A percentile compares a stretch with the other conserved stretches of the same genome.
Conservation (phyloP, 1,284 basidiomycete genomes). For the Tetrapyrgos nigripes region DNA sequence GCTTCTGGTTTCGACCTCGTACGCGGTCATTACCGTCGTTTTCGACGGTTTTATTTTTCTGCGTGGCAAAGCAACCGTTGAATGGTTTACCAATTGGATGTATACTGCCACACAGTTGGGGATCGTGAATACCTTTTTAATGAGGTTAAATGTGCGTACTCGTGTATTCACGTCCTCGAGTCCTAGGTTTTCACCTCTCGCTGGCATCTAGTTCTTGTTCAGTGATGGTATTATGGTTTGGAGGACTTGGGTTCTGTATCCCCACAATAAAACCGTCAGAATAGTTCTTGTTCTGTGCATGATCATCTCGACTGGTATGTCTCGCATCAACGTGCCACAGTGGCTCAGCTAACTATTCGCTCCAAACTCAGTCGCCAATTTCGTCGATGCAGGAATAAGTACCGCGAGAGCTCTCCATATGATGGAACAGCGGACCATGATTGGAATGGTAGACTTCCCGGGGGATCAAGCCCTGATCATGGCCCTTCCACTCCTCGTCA, state of each 20-base stretch:
- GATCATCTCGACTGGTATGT: not conserved
- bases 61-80: too few relatives aligned
- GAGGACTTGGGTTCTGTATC: not conserved
- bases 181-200: too few relatives aligned
- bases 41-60: too few relatives aligned
- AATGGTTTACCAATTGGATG: too few relatives aligned
- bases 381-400: not conserved
- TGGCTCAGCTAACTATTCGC: not conserved
- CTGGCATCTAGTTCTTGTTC: not conserved
- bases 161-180: too few relatives aligned
- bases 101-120: too few relatives aligned
- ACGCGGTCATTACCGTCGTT: not conserved
- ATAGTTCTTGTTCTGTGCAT: not conserved
- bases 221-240: constrained; percentile 1
- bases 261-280: not conserved
- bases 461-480: not conserved
- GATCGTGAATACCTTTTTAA: too few relatives aligned
- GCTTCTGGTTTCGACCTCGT: not conserved
- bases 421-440: not conserved
- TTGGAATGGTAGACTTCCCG: not conserved
- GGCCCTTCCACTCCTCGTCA: not conserved
- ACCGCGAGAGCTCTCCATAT: not conserved
- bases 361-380: not conserved
- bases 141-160: too few relatives aligned
- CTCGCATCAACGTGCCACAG: too few relatives aligned